Percentiles rank a stretch among this genome's conserved stretches.
Conservation (phyloP, 2,329 filamentous ascomycete genomes). For the Colletotrichum horii region DNA sequence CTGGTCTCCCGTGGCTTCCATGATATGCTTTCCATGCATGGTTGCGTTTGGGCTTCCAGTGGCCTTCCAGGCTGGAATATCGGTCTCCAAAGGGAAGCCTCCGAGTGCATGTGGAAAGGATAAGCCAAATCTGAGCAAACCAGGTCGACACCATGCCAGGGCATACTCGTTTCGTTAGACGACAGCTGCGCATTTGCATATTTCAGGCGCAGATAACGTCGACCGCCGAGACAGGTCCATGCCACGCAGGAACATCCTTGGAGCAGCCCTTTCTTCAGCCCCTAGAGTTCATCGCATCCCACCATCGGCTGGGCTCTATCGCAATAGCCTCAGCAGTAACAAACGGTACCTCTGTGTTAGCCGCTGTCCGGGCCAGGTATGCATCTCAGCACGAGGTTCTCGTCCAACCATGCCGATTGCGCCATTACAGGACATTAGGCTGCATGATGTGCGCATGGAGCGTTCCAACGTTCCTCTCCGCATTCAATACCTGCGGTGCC, state of each 20-base stretch:
- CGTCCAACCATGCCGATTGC: neutral
- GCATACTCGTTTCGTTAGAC: neutral
- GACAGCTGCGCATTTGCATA: constrained; percentile 1
- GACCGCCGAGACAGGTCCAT: neutral
- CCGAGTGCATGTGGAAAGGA: neutral
- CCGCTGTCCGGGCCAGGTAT: neutral
- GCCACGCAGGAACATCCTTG: constrained; percentile 14
- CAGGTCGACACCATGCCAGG: neutral
- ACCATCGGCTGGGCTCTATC: neutral
- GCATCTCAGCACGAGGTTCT: neutral
- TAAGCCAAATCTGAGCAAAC: neutral
- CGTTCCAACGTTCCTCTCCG: neutral
- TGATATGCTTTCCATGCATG: neutral
- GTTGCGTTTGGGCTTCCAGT: neutral
- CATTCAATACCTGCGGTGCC: neutral
- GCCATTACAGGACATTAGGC: neutral
- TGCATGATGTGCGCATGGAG: neutral
- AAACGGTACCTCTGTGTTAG: neutral
- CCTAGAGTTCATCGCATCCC: constrained; percentile 13
- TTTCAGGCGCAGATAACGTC: neutral
- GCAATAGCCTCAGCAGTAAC: neutral
- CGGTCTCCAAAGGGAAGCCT: neutral
- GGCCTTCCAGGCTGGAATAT: neutral
- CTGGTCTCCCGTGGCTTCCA: neutral
- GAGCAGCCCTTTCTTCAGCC: constrained; percentile 11